A percentile compares a stretch with the other conserved stretches of the same genome.
Evolutionary conservation across 1,284 basidiomycete species (phyloP).

Genomic region (Polyporus tsugae): DNA sequence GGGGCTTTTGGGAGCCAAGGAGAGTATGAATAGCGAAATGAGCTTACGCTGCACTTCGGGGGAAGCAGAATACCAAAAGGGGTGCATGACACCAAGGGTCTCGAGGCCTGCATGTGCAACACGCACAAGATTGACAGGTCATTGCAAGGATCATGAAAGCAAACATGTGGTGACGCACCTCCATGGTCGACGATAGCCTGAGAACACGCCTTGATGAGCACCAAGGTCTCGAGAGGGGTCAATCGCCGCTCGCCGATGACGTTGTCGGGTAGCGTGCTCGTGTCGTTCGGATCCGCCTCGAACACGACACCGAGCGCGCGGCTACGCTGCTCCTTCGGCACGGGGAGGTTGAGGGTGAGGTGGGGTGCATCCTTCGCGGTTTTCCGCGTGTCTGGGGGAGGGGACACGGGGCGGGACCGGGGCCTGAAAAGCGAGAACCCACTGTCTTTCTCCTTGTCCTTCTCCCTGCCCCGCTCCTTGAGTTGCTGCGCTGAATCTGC

Average conservation of each 20-base stretch:
- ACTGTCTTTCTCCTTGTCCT: slow-evolving; percentile 47
- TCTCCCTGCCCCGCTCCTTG: slow-evolving; percentile 48
- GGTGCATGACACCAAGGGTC: slow-evolving; percentile 81
- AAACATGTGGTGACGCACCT: slow-evolving; percentile 39
- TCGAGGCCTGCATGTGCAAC: slow-evolving; percentile 62
- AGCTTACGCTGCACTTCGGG: slow-evolving; percentile 71
- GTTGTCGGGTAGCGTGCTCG: slow-evolving; percentile 51
- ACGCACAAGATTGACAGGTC: neutral
- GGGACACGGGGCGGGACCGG: slow-evolving; percentile 51
- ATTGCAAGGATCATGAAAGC: neutral
- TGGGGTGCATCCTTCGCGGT: slow-evolving; percentile 50
- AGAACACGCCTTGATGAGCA: slow-evolving; percentile 70
- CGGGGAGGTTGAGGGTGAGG: slow-evolving; percentile 67
- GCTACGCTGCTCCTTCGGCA: slow-evolving; percentile 55
- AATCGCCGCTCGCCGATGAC: slow-evolving; percentile 64
- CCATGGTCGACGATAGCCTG: slow-evolving; percentile 68
- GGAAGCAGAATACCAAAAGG: slow-evolving; percentile 80
- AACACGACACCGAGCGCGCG: slow-evolving; percentile 64
- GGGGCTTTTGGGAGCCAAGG: slow-evolving; percentile 56
- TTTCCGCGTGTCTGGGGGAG: slow-evolving; percentile 42
- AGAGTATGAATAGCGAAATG: slow-evolving; percentile 74
- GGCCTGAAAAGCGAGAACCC: slow-evolving; percentile 58
- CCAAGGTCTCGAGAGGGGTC: slow-evolving; percentile 64
- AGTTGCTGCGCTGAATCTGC: slow-evolving; percentile 33
- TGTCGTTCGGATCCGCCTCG: slow-evolving; percentile 60